phyloP scores from a whole-genome alignment of 2,329 filamentous ascomycete species.

The Emergomyces orientalis region DNA sequence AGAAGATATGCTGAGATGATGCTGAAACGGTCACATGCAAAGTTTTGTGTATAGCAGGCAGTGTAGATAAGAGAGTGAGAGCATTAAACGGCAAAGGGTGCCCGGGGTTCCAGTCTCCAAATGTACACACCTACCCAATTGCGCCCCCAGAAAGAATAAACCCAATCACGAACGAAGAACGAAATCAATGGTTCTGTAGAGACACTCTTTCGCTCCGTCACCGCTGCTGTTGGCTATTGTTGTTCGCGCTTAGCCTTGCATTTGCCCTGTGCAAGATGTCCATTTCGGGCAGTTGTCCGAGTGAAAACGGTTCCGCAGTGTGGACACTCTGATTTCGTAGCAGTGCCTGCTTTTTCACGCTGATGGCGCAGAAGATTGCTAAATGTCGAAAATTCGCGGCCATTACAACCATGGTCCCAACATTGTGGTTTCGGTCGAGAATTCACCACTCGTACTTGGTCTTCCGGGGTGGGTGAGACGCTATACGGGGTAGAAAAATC shows the following conservation, averaged over 20 bases:
- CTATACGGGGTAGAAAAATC: conserved; percentile 5
- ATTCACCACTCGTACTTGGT: conserved; percentile 59
- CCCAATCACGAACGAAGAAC: not conserved
- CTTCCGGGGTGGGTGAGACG: conserved; percentile 29
- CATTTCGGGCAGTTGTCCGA: conserved; percentile 76
- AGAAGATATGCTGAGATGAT: not conserved
- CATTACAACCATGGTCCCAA: conserved; percentile 96
- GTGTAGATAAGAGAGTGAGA: not conserved
- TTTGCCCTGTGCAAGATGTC: conserved; percentile 78
- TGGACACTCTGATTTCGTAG: conserved; percentile 78
- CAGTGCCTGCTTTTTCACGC: conserved; percentile 85
- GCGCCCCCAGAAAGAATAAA: not conserved
- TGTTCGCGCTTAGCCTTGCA: conserved; percentile 54
- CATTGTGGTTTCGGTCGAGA: conserved; percentile 87
- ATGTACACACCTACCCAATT: not conserved
- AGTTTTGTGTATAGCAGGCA: not conserved
- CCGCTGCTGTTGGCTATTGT: not conserved
- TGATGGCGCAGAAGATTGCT: conserved; percentile 90
- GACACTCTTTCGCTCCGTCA: not conserved
- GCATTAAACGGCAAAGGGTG: not conserved
- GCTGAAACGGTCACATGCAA: not conserved
- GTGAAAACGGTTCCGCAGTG: conserved; percentile 92
- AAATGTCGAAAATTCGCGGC: conserved; percentile 89
- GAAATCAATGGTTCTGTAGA: not conserved
- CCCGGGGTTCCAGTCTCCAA: not conserved